These are phyloP conservation scores for Pythium sp. DNA, from an alignment of 352 stramenopile genomes.

Conservation along the genomic window DNA sequence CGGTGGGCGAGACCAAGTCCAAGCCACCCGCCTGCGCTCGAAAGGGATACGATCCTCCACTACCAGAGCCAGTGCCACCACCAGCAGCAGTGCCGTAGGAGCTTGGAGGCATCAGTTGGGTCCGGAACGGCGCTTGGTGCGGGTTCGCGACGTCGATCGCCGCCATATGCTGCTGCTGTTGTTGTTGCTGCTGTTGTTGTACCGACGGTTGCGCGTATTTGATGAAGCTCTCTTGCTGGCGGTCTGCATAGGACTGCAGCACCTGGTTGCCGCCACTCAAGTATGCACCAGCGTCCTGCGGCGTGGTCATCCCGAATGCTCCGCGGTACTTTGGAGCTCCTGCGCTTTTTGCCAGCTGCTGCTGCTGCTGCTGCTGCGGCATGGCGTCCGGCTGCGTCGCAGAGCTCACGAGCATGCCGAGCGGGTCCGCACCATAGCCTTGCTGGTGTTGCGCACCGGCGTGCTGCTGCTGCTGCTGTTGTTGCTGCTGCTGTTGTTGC, in stretches of 20 bases:
- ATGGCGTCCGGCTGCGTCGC: constrained; percentile 40
- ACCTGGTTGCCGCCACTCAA: constrained; percentile 1
- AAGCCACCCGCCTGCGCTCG: constrained; percentile 6
- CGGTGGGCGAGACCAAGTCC: constrained; percentile 16
- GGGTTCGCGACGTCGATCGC: constrained; percentile 11
- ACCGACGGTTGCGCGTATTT: constrained; percentile 22
- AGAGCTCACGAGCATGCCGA: constrained; percentile 58
- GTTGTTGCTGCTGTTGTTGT: constrained; percentile 33
- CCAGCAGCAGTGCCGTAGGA: background rate
- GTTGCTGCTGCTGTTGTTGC: constrained; percentile 24
- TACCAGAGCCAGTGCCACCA: background rate
- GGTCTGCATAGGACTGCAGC: constrained; percentile 14
- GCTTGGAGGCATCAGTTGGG: constrained; percentile 1
- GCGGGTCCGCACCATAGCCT: constrained; percentile 31
- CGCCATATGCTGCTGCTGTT: constrained; percentile 22
- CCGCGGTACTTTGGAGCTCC: constrained; percentile 16
- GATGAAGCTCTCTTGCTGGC: constrained; percentile 22
- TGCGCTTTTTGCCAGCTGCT: constrained; percentile 20
- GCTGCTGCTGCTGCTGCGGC: constrained; percentile 16
- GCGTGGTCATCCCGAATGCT: constrained; percentile 1
- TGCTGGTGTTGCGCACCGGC: constrained; percentile 19
- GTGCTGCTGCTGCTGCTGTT: constrained; percentile 28
- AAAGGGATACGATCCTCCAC: constrained; percentile 5
- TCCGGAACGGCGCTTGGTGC: constrained; percentile 14
- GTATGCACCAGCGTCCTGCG: constrained; percentile 11